Conservation (phyloP, 164 flowering plant genomes). For the Platanus orientalis region DNA sequence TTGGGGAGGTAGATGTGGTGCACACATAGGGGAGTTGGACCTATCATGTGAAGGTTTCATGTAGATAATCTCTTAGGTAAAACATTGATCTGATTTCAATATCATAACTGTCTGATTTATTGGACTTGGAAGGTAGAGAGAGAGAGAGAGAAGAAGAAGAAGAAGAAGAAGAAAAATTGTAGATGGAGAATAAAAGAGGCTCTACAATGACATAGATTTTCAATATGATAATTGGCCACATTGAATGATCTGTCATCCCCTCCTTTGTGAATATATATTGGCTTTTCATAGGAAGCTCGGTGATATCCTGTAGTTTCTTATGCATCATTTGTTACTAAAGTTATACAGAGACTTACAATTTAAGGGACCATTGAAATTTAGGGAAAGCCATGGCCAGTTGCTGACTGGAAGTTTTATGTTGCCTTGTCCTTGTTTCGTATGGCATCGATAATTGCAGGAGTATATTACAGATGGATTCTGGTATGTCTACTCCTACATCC, state of each 20-base stretch:
- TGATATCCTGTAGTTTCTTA: background rate
- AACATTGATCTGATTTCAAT: background rate
- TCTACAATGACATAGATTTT: background rate
- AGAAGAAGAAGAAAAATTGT: background rate
- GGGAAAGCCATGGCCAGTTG: conserved; percentile 86
- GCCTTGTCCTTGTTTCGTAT: conserved; percentile 76
- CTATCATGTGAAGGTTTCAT: background rate
- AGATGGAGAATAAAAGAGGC: background rate
- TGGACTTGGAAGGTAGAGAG: too few relatives aligned
- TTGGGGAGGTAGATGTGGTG: background rate
- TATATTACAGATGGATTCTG: conserved; percentile 68
- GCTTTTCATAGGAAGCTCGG: background rate
- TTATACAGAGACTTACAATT: conserved; percentile 1
- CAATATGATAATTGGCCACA: background rate
- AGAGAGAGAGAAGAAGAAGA: background rate
- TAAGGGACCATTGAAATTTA: conserved; percentile 25
- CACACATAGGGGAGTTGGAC: background rate
- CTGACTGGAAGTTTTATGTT: conserved; percentile 85
- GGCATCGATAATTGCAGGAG: conserved; percentile 67
- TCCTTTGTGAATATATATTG: background rate
- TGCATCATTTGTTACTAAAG: background rate
- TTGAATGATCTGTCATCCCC: background rate
- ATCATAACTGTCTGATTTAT: background rate
- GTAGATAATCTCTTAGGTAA: too few relatives aligned
- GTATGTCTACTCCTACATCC: conserved; percentile 27